Percentiles rank a stretch among this genome's conserved stretches.
Evolutionary conservation across 305 asterid species (phyloP).

Genomic region (Rubia tinctorum): DNA sequence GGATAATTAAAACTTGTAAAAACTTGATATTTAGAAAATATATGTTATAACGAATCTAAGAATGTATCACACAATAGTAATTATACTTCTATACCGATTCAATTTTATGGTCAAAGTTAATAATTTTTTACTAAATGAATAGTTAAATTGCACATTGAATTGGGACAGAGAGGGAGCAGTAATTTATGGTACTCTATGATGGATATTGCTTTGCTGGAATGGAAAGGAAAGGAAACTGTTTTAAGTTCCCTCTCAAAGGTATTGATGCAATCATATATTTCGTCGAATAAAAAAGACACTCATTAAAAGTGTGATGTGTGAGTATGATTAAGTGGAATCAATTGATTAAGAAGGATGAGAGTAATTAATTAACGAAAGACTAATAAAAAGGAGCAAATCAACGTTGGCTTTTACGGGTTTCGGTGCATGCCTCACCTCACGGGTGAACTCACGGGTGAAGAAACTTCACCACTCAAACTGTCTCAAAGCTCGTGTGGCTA

Average conservation of each 20-base stretch:
- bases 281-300: background rate
- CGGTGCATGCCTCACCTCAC: constrained; percentile 23
- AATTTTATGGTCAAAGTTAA: too few species aligned
- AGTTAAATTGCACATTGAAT: too few species aligned
- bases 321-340: background rate
- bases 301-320: background rate
- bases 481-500: constrained; percentile 21
- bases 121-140: too few species aligned
- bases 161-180: too few species aligned
- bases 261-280: background rate
- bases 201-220: constrained; percentile 7
- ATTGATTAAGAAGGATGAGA: background rate
- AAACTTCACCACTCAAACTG: constrained; percentile 13
- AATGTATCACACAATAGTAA: too few species aligned
- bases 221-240: constrained; percentile 10
- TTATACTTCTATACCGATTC: too few species aligned
- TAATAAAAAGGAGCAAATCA: background rate
- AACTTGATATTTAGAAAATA: too few species aligned
- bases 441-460: too few species aligned
- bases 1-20: too few species aligned
- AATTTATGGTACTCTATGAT: too few species aligned
- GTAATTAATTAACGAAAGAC: background rate
- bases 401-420: constrained; percentile 21
- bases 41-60: too few species aligned
- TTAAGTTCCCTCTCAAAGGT: background rate